Evolutionary conservation across 2,329 filamentous ascomycete species (phyloP).

Genomic region (Penicillium concentricum): DNA sequence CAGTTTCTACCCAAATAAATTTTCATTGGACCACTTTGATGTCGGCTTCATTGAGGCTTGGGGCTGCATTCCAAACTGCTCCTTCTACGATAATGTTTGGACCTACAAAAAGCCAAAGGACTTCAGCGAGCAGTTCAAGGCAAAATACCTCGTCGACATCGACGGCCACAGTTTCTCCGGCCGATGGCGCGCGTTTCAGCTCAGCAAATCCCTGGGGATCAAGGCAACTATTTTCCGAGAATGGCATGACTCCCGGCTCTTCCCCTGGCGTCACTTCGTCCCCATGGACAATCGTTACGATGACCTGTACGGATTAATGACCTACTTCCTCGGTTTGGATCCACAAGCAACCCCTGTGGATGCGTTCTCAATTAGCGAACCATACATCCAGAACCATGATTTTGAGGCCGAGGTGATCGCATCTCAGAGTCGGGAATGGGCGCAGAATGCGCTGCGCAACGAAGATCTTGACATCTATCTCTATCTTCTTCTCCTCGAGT

Average conservation of each 20-base stretch:
- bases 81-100: constrained; percentile 32
- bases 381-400: constrained; percentile 33
- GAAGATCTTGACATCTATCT: constrained; percentile 63
- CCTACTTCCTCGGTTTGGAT: constrained; percentile 50
- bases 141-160: constrained; percentile 40
- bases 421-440: constrained; percentile 37
- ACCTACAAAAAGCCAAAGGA: constrained; percentile 26
- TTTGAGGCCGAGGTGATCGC: constrained; percentile 36
- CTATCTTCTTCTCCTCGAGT: constrained; percentile 49
- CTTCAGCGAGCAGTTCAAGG: constrained; percentile 37
- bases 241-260: constrained; percentile 53
- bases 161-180: constrained; percentile 44
- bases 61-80: constrained; percentile 40
- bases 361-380: constrained; percentile 8
- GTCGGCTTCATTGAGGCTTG: constrained; percentile 36
- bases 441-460: constrained; percentile 36
- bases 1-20: constrained; percentile 18
- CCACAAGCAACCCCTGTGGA: constrained; percentile 6
- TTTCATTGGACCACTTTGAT: constrained; percentile 37
- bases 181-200: constrained; percentile 46
- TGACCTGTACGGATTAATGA: constrained; percentile 51
- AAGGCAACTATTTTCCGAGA: constrained; percentile 56
- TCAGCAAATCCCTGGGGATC: constrained; percentile 49
- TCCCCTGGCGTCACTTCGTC: constrained; percentile 55
- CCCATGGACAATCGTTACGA: constrained; percentile 54